Evolutionary conservation across 495 filamentous ascomycete genomes (phyloP), one percentile per base, ranked within the genome.

Genomic region (Barbatosphaeria neglecta): DNA sequence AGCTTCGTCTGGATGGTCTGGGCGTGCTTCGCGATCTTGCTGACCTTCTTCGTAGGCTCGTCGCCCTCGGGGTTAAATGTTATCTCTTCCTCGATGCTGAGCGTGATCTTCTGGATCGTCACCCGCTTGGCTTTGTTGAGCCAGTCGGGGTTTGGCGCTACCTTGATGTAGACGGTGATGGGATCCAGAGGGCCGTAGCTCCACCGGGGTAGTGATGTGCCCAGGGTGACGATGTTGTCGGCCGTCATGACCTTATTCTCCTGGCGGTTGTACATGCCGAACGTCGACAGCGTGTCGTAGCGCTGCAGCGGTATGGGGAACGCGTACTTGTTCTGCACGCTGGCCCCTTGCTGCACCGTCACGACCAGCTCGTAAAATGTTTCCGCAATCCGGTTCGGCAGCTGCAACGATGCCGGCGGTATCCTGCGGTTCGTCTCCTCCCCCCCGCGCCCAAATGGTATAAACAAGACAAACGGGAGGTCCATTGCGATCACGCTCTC

Each of bases 61-160:
- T 97, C 92, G n/a, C 92, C 92, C 57, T 97, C 90, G 31, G 92
- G 92, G 54, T 98, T 97, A 66, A 86, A 98, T 18, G 88, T 88
- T 43, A 97, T 94, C 61, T 96, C 89, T 62, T 98, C 92, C 54
- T 97, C 92, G 54, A 98, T 95, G 11, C 78, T 82, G 28, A 96
- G 83, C 15, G 88, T 94, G 45, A 98, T 89, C 62, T 90, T 89
- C 56, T 84, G 81, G 61, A 98, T 94, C 44, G 90, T 92, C 41
- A 98, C 90, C 60, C 84, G 87, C 55, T 80, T 84, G 37, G 93
- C 90, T 60, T 94, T 96, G 49, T 62, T 74, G 62, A 93, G 66
- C 84, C 86, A 95, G 53, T 95, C 88, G 28, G 83, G 83, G 57
- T 97, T 97, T 11, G 92, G 92, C 0, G 83, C 80, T 8, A 98